Percentiles rank a stretch among this genome's conserved stretches.
phyloP scores from a whole-genome alignment of 2,329 filamentous ascomycete genomes.

The Knoxdaviesia capensis region DNA sequence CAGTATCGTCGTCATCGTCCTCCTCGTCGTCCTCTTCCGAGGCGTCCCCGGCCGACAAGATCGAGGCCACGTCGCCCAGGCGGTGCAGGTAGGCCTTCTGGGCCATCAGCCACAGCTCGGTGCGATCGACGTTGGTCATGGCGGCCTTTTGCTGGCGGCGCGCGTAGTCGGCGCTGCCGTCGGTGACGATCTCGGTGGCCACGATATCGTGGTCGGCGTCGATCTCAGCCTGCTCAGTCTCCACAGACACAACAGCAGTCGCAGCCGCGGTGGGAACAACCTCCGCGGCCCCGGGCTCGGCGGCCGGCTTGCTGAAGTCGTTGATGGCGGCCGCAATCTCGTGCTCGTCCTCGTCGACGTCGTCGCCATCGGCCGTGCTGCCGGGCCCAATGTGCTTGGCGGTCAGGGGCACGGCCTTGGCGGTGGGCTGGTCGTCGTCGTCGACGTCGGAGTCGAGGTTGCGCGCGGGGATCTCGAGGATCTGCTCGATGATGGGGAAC shows the following conservation, averaged over 20 bases:
- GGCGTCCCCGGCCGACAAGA: background rate
- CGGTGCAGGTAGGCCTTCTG: conserved; percentile 61
- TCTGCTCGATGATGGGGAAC: conserved; percentile 2
- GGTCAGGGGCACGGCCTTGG: conserved; percentile 3
- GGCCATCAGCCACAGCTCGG: conserved; percentile 66
- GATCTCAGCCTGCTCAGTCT: conserved; percentile 6
- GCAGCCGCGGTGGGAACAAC: conserved; percentile 7
- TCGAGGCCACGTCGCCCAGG: conserved; percentile 29
- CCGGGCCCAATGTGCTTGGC: no score
- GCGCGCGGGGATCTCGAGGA: conserved; percentile 7
- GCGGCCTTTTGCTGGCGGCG: conserved; percentile 52
- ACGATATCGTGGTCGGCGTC: conserved; percentile 27
- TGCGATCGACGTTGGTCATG: conserved; percentile 61
- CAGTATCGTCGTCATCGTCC: conserved; percentile 14
- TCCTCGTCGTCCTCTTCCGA: conserved; percentile 15
- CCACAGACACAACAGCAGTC: conserved; percentile 12
- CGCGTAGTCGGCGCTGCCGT: conserved; percentile 59
- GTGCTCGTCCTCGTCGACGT: no score
- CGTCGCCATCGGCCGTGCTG: no score
- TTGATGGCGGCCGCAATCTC: conserved; percentile 1
- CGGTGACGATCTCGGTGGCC: conserved; percentile 43
- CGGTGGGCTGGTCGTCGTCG: conserved; percentile 6
- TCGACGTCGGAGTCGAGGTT: conserved; percentile 5
- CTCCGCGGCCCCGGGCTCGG: conserved; percentile 3
- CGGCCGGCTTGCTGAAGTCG: conserved; percentile 7